Evolutionary conservation across 345 rosid species (phyloP).

Genomic region (Barbarea vulgaris): DNA sequence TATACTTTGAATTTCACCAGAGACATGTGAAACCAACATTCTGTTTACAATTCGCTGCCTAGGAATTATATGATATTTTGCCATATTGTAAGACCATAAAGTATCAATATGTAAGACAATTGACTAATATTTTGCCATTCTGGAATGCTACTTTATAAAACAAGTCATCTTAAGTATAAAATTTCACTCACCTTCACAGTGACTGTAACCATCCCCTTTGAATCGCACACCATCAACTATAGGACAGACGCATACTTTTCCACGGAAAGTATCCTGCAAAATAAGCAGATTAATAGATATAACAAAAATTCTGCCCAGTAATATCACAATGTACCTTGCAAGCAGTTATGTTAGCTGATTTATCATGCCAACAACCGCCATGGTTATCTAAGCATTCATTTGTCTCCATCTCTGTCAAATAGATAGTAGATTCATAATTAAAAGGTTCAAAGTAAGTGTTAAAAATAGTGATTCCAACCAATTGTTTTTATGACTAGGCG

Average conservation of each 20-base stretch:
- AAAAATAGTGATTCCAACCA: too few species aligned
- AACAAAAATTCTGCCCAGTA: background rate
- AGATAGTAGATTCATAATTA: too few species aligned
- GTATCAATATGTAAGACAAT: too few species aligned
- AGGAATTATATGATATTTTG: too few species aligned
- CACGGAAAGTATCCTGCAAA: slow-evolving; percentile 94
- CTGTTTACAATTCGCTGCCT: too few species aligned
- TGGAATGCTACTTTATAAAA: too few species aligned
- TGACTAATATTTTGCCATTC: background rate
- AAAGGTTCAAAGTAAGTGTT: too few species aligned
- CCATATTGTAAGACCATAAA: too few species aligned
- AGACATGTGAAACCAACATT: too few species aligned
- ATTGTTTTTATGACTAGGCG: too few species aligned
- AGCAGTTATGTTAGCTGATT: slow-evolving; percentile 79
- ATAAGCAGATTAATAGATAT: background rate
- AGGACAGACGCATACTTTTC: slow-evolving; percentile 93
- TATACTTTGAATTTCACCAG: too few species aligned
- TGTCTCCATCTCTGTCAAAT: slow-evolving; percentile 80
- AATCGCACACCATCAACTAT: slow-evolving; percentile 90
- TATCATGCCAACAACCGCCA: slow-evolving; percentile 97
- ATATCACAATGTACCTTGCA: slow-evolving; percentile 69
- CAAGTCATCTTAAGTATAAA: too few species aligned
- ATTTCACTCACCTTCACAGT: slow-evolving; percentile 84
- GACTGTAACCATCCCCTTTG: slow-evolving; percentile 95
- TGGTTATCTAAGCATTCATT: slow-evolving; percentile 92